Evolutionary conservation across 768 basidiomycete genomes (phyloP).

Genomic region (Coprinopsis strossmayeri): DNA sequence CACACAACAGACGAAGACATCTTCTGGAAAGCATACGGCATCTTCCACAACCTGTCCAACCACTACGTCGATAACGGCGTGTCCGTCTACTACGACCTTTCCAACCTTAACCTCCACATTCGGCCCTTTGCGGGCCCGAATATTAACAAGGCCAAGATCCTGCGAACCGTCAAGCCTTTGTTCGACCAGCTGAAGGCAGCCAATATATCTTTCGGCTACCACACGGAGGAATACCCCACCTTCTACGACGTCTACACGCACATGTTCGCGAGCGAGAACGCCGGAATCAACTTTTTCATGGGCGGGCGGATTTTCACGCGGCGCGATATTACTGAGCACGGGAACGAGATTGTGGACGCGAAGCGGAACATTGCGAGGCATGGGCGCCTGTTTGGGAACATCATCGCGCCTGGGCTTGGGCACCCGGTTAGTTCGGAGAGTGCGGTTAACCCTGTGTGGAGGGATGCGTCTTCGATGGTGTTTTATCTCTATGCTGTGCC

Average conservation of each 20-base stretch:
- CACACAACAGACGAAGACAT: constrained; percentile 11
- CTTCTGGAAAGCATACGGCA: constrained; percentile 12
- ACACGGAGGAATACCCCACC: constrained; percentile 8
- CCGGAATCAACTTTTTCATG: constrained; percentile 1
- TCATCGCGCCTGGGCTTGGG: constrained; percentile 6
- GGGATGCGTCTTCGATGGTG: constrained; percentile 3
- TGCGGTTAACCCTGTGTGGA: constrained; percentile 9
- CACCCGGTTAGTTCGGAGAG: constrained; percentile 5
- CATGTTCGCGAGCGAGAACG: constrained; percentile 12
- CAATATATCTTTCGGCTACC: constrained; percentile 8
- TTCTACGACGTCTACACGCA: constrained; percentile 14
- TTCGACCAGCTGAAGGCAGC: constrained; percentile 8
- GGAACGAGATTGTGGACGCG: constrained; percentile 7
- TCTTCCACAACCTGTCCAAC: constrained; percentile 11
- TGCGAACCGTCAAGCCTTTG: constrained; percentile 10
- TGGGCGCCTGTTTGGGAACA: constrained; percentile 9
- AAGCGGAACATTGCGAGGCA: constrained; percentile 4
- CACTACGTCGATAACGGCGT: constrained; percentile 11
- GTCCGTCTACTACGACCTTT: constrained; percentile 12
- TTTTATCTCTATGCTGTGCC: not conserved
- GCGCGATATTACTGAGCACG: constrained; percentile 9
- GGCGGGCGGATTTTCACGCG: constrained; percentile 13
- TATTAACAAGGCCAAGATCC: constrained; percentile 8
- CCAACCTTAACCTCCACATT: constrained; percentile 6
- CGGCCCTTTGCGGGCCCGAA: constrained; percentile 13